Conservation (phyloP, 495 filamentous ascomycete genomes). For the Pyronema omphalodes region DNA sequence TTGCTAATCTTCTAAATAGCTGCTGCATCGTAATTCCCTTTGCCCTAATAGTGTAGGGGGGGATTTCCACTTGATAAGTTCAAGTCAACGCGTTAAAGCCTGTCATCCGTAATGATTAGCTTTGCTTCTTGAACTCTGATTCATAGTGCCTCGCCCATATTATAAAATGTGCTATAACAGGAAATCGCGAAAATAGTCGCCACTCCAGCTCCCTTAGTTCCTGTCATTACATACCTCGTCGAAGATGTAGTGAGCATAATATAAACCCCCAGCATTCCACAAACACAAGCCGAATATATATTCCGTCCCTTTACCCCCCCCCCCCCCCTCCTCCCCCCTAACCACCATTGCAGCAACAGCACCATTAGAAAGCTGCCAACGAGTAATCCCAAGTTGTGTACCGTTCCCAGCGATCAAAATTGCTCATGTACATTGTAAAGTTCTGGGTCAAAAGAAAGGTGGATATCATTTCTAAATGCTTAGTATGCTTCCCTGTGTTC, state of each 20-base stretch:
- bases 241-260: too few relatives aligned
- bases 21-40: slow-evolving; percentile 46
- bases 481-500: too few relatives aligned
- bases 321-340: slow-evolving; percentile 33
- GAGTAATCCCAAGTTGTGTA: slow-evolving; percentile 41
- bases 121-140: too few relatives aligned
- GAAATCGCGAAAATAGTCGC: slow-evolving; percentile 46
- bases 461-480: too few relatives aligned
- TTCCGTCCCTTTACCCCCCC: slow-evolving; percentile 28
- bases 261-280: too few relatives aligned
- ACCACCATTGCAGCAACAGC: slow-evolving; percentile 36
- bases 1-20: slow-evolving; percentile 37
- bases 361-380: slow-evolving; percentile 38
- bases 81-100: slow-evolving; percentile 7
- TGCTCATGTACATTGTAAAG: too few relatives aligned
- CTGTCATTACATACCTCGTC: too few relatives aligned
- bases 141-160: slow-evolving; percentile 43
- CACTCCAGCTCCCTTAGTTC: too few relatives aligned
- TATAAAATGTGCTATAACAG: slow-evolving; percentile 43
- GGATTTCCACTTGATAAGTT: slow-evolving; percentile 46
- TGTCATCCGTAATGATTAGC: too few relatives aligned
- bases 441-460: too few relatives aligned
- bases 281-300: slow-evolving; percentile 27
- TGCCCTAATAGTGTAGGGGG: slow-evolving; percentile 42
- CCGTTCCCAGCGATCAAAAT: too few relatives aligned